phyloP scores from a whole-genome alignment of 495 filamentous ascomycete genomes.

The Xylaria telfairii region DNA sequence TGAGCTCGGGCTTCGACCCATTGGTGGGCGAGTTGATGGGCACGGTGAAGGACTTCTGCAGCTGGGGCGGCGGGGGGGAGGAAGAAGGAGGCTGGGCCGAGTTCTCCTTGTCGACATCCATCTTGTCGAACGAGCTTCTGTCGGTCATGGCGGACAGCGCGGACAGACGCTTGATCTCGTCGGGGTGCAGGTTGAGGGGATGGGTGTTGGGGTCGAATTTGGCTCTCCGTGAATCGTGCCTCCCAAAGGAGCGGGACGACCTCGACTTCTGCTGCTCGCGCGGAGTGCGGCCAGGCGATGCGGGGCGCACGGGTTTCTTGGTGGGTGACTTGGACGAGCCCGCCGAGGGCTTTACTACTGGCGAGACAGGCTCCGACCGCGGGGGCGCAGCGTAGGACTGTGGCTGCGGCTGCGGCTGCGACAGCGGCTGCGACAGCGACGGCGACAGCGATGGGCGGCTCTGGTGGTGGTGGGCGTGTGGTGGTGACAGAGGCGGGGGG shows the following conservation, averaged over 20 bases:
- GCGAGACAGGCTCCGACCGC: constrained; percentile 37
- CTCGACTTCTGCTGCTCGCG: constrained; percentile 42
- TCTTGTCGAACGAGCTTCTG: constrained; percentile 64
- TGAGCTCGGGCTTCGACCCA: constrained; percentile 43
- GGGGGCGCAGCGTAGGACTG: constrained; percentile 33
- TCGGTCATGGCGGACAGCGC: constrained; percentile 73
- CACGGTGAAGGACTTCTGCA: constrained; percentile 45
- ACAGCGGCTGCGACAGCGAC: constrained; percentile 37
- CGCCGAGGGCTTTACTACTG: constrained; percentile 35
- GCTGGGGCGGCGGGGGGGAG: constrained; percentile 49
- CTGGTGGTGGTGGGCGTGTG: constrained; percentile 26
- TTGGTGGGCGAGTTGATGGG: constrained; percentile 40
- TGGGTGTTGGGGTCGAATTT: constrained; percentile 74
- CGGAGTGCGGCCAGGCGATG: constrained; percentile 34
- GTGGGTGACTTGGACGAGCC: constrained; percentile 32
- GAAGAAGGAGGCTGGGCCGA: constrained; percentile 52
- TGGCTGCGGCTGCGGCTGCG: constrained; percentile 39
- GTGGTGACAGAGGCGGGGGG: constrained; percentile 25
- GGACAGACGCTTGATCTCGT: constrained; percentile 76
- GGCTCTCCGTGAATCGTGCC: constrained; percentile 51
- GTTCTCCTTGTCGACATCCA: constrained; percentile 81
- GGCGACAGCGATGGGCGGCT: constrained; percentile 33
- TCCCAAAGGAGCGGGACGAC: constrained; percentile 47
- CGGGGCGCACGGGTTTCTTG: constrained; percentile 36
- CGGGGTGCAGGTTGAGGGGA: constrained; percentile 85